Conservation (phyloP, 345 rosid species). For the Lepidium sativum region DNA sequence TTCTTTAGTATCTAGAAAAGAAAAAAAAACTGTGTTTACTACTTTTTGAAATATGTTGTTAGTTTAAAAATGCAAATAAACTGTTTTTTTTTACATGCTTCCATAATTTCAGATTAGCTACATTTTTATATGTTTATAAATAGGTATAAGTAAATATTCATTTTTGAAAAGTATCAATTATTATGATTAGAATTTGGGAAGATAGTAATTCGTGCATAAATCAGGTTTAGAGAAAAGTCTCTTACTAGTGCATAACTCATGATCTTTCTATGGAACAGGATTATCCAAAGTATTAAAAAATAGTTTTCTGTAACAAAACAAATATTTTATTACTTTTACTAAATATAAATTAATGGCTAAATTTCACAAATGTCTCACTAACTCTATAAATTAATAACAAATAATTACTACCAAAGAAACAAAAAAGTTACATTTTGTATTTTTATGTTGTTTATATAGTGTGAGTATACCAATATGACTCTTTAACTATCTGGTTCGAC, state of each 20-base stretch:
- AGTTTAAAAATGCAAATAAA: slow-evolving; percentile 14
- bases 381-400: neutral
- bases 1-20: neutral
- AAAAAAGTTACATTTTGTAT: neutral
- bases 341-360: neutral
- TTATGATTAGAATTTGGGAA: neutral
- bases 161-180: neutral
- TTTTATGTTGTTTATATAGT: neutral
- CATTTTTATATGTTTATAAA: neutral
- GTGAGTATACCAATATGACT: neutral
- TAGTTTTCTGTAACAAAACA: too few relatives aligned
- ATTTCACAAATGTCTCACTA: neutral
- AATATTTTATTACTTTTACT: too few relatives aligned
- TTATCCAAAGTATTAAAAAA: too few relatives aligned
- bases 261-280: too few relatives aligned
- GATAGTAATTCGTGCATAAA: too few relatives aligned
- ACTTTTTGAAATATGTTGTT: neutral
- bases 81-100: neutral
- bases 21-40: neutral
- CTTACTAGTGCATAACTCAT: too few relatives aligned
- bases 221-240: too few relatives aligned
- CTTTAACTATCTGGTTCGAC: slow-evolving; percentile 22
- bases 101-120: neutral
- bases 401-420: neutral
- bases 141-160: neutral